phyloP scores from a whole-genome alignment of 1,139 yeast genomes.

The Candida sojae region DNA sequence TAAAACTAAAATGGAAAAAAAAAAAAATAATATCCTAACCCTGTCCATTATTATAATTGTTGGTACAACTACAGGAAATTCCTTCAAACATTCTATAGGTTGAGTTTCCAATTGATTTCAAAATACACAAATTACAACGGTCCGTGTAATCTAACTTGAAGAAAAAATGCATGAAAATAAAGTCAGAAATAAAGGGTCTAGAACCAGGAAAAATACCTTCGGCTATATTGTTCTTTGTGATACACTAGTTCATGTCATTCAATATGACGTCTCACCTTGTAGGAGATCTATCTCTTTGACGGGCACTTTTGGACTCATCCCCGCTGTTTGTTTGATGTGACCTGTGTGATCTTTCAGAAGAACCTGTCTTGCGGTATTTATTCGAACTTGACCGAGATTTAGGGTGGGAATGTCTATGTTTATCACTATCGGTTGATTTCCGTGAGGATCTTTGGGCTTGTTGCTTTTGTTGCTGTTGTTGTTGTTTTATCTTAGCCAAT shows the following conservation, averaged over 20 bases:
- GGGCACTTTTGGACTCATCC: conserved; percentile 1
- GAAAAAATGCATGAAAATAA: no score
- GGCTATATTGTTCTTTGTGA: no score
- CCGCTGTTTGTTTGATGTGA: background rate
- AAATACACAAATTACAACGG: no score
- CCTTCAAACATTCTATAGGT: no score
- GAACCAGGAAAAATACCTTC: no score
- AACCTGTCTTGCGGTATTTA: conserved; percentile 1
- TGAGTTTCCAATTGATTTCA: no score
- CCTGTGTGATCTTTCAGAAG: conserved; percentile 1
- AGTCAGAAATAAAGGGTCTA: no score
- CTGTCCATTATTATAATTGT: no score
- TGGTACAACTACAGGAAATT: no score
- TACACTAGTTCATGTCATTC: background rate
- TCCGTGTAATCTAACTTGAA: no score
- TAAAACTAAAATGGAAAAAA: no score
- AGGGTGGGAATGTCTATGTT: conserved; percentile 13
- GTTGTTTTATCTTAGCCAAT: conserved; percentile 47
- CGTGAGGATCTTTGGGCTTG: conserved; percentile 8
- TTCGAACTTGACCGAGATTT: conserved; percentile 13
- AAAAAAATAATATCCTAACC: no score
- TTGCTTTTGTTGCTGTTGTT: conserved; percentile 21
- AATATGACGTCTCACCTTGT: background rate
- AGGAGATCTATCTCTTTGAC: conserved; percentile 4
- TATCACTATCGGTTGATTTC: conserved; percentile 4